phyloP scores from a whole-genome alignment of 2,329 filamentous ascomycete genomes.

The Fusarium sulawesiense region DNA sequence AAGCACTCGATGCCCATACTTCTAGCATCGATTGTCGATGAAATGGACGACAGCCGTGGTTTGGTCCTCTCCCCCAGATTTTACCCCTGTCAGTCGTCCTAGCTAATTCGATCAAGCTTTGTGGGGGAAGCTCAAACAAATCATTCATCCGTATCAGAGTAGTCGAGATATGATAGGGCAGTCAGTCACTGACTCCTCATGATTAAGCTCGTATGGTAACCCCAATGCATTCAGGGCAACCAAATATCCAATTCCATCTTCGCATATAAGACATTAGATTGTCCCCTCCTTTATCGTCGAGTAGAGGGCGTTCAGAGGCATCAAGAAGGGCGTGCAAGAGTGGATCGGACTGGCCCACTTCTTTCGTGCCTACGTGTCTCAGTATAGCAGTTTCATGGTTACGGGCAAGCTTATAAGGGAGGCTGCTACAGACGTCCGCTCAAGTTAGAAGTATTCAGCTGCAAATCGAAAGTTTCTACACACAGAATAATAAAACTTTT shows the following conservation, averaged over 20 bases:
- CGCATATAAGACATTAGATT: not conserved
- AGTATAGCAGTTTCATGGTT: not conserved
- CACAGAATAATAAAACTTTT: not conserved
- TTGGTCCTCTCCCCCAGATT: constrained; percentile 12
- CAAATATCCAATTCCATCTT: not conserved
- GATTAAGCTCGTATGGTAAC: not conserved
- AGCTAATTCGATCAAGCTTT: constrained; percentile 20
- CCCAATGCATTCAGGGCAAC: not conserved
- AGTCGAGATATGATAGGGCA: not conserved
- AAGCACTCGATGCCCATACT: not conserved
- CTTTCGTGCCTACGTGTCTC: not conserved
- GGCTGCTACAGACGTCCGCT: not conserved
- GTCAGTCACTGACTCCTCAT: not conserved
- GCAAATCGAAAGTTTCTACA: not conserved
- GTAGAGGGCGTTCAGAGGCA: constrained; percentile 4
- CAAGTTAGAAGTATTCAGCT: not conserved
- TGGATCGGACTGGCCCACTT: not conserved
- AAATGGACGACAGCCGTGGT: not conserved
- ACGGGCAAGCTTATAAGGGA: not conserved
- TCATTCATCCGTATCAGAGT: not conserved
- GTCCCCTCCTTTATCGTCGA: not conserved
- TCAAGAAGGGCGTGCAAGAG: not conserved
- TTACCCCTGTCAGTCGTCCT: constrained; percentile 8
- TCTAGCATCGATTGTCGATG: not conserved
- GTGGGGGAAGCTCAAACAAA: constrained; percentile 13